Conservation (phyloP, 768 basidiomycete species). For the Paxillus involutus region DNA sequence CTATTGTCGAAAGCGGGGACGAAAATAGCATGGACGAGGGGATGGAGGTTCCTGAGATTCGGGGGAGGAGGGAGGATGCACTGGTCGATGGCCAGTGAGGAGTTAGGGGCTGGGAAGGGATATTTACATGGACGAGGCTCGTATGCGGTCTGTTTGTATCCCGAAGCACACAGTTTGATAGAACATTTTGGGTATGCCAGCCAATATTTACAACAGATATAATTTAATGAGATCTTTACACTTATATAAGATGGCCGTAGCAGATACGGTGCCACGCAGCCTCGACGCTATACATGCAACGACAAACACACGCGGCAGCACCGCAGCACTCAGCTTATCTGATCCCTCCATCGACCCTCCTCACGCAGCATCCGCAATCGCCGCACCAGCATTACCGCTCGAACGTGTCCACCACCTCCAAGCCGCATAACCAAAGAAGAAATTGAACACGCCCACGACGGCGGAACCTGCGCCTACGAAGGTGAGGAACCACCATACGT, state of each 20-base stretch:
- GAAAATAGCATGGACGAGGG: background rate
- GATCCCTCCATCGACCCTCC: no score
- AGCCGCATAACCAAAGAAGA: conserved; percentile 62
- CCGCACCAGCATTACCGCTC: conserved; percentile 4
- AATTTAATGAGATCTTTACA: no score
- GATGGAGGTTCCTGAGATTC: background rate
- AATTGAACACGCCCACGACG: conserved; percentile 69
- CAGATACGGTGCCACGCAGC: no score
- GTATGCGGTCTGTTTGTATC: no score
- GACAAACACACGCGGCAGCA: background rate
- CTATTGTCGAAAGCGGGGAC: background rate
- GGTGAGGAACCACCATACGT: conserved; percentile 75
- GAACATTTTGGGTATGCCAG: no score
- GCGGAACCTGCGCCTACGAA: conserved; percentile 77
- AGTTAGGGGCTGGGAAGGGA: no score
- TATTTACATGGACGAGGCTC: no score
- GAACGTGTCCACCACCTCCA: conserved; percentile 54
- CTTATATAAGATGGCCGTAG: no score
- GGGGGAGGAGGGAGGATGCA: background rate
- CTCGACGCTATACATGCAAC: no score
- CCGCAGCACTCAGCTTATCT: background rate
- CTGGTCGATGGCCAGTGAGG: conserved; percentile 2
- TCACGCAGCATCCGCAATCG: conserved; percentile 18
- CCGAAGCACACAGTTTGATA: no score
- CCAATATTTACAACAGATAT: no score